Base-by-base conservation (phyloP, 306 rosid species). In the Trifolium repens region DNA sequence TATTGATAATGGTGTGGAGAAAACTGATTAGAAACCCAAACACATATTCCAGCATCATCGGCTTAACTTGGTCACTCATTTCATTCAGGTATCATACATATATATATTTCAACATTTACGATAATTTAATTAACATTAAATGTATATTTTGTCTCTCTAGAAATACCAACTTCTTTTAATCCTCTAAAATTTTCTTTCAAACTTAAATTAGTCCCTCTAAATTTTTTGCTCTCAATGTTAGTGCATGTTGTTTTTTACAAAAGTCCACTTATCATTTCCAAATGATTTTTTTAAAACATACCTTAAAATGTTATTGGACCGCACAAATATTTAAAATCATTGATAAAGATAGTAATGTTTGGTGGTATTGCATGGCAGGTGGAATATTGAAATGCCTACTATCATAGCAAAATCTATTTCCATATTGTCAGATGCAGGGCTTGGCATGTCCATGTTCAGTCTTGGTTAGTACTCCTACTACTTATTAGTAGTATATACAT, bases 401-500 rank as follows among this genome's bases (percentile, higher is more conserved):
- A 89, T 93, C 35, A 82, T 93, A 61, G 91, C 97, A 2, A 86
- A 91, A 83, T 93, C 98, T 67, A 93, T 93, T 53, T 86, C 97
- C 30, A 93, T 93, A 54, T 77, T 91, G 81, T 93, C 98, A 43
- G 98, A 93, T 82, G 98, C 98, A 26, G 98, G 97, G 57, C 97
- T 93, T 30, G 98, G 98, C 78, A 93, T 93, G 97, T 96, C 98
- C 80, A 93, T 93, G 98, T 91, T 93, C 85, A 93, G 98, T 84
- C 98, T 93, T 16, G 98, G 98, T 93, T 76, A 84, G 97, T 32
- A 32, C 35, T 26, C 30, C 2, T 26, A 26, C 30, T 26, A 26
- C 3, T 30, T 30, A 27, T 1, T 27, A 30, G 30, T 26, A 26
- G 30, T 26, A 26, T n/a, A n/a, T n/a, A n/a, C n/a, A n/a, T 26